These are phyloP conservation scores for Limonium bicolor DNA, from an alignment of 148 eudicot species.

Conservation along the genomic window DNA sequence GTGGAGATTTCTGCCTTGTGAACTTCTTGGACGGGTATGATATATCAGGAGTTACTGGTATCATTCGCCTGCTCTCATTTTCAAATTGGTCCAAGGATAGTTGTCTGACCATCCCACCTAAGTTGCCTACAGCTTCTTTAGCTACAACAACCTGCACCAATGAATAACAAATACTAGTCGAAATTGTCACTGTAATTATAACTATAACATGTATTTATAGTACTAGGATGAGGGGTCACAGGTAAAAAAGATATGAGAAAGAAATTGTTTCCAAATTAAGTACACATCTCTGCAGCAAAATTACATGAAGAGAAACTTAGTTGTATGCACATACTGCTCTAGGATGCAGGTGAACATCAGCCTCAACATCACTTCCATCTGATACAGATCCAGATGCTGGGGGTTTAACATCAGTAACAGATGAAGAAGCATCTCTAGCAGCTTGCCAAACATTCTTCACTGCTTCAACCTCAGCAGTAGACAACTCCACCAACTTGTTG, in stretches of 20 bases:
- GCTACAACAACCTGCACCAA: conserved; percentile 87
- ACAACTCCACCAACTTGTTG: conserved; percentile 70
- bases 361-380: conserved; percentile 51
- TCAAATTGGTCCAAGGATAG: conserved; percentile 97
- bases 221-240: too few relatives aligned
- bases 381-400: conserved; percentile 42
- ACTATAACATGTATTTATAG: too few relatives aligned
- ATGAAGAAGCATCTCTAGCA: conserved; percentile 57
- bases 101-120: conserved; percentile 98
- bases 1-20: too few relatives aligned
- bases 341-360: conserved; percentile 85
- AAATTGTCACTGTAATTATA: too few relatives aligned
- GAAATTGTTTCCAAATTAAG: too few relatives aligned
- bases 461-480: conserved; percentile 90
- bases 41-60: too few relatives aligned
- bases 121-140: conserved; percentile 93
- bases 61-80: conserved; percentile 97
- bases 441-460: conserved; percentile 94
- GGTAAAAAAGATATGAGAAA: too few relatives aligned
- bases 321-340: conserved; percentile 63
- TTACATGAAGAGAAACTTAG: not conserved
- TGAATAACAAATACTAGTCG: not conserved
- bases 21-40: too few relatives aligned
- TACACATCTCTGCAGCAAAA: too few relatives aligned
- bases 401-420: conserved; percentile 48